These are phyloP conservation scores for Colletotrichum graminicola DNA, from an alignment of 2,329 filamentous ascomycete species.

Conservation along the genomic window DNA sequence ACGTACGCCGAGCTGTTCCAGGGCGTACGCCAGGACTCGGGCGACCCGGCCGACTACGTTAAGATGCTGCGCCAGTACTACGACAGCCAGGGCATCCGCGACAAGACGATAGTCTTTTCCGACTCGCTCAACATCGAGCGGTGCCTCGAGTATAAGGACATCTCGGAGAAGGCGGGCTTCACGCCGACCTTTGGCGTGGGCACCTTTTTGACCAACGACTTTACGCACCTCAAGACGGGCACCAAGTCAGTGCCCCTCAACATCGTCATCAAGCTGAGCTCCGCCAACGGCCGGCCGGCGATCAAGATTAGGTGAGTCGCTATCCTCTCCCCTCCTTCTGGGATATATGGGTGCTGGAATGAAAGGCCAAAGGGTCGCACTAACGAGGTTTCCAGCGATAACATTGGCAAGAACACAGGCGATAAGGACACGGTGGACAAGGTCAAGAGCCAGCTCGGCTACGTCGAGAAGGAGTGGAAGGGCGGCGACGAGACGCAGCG, in stretches of 20 bases:
- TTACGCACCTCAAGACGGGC: slow-evolving; percentile 76
- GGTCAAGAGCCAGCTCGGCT: slow-evolving; percentile 88
- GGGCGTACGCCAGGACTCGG: slow-evolving; percentile 91
- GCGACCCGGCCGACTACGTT: slow-evolving; percentile 84
- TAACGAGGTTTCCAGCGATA: slow-evolving; percentile 66
- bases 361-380: not conserved
- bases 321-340: not conserved
- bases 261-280: slow-evolving; percentile 97
- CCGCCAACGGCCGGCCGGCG: slow-evolving; percentile 82
- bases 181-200: slow-evolving; percentile 92
- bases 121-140: slow-evolving; percentile 93
- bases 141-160: slow-evolving; percentile 89
- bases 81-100: slow-evolving; percentile 77
- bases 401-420: slow-evolving; percentile 94
- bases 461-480: slow-evolving; percentile 86
- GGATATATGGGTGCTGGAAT: not conserved
- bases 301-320: slow-evolving; percentile 81
- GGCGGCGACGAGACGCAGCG: slow-evolving; percentile 85
- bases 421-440: slow-evolving; percentile 81
- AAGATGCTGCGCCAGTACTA: slow-evolving; percentile 86
- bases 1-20: slow-evolving; percentile 86
- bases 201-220: slow-evolving; percentile 97
- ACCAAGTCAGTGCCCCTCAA: slow-evolving; percentile 92
- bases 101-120: slow-evolving; percentile 92
- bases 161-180: slow-evolving; percentile 85